phyloP scores from a whole-genome alignment of 1,284 basidiomycete genomes.

The Microbotryomycetes sp. region DNA sequence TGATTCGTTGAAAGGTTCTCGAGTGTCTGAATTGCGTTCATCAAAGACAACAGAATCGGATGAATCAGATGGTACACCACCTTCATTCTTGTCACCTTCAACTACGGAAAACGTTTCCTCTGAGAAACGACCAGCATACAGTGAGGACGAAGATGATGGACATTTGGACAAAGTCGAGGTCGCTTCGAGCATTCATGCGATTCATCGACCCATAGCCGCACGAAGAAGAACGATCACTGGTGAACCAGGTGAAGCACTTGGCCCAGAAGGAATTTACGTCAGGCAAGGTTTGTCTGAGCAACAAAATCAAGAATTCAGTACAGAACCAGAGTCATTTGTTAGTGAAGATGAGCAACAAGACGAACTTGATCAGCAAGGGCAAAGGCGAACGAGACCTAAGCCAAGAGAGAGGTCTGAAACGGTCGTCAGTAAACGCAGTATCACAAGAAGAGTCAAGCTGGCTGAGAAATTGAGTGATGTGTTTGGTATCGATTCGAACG shows the following conservation, averaged over 20 bases:
- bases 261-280: background rate
- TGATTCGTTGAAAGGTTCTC: background rate
- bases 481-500: conserved; percentile 68
- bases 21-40: background rate
- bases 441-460: conserved; percentile 62
- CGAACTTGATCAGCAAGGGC: conserved; percentile 53
- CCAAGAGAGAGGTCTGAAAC: conserved; percentile 48
- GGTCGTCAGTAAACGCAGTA: conserved; percentile 62
- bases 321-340: conserved; percentile 36
- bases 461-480: conserved; percentile 79
- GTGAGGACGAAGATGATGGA: background rate
- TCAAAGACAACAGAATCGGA: background rate
- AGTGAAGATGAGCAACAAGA: conserved; percentile 42
- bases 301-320: background rate
- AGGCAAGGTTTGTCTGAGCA: background rate
- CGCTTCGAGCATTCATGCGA: conserved; percentile 75
- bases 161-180: conserved; percentile 37
- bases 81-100: conserved; percentile 1
- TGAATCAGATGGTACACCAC: background rate
- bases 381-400: conserved; percentile 41
- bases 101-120: background rate
- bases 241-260: conserved; percentile 18
- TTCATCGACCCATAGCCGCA: conserved; percentile 67
- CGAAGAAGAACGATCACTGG: conserved; percentile 5
- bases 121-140: background rate